Conservation (phyloP, 495 filamentous ascomycete species). For the Achaetomiella virescens region DNA sequence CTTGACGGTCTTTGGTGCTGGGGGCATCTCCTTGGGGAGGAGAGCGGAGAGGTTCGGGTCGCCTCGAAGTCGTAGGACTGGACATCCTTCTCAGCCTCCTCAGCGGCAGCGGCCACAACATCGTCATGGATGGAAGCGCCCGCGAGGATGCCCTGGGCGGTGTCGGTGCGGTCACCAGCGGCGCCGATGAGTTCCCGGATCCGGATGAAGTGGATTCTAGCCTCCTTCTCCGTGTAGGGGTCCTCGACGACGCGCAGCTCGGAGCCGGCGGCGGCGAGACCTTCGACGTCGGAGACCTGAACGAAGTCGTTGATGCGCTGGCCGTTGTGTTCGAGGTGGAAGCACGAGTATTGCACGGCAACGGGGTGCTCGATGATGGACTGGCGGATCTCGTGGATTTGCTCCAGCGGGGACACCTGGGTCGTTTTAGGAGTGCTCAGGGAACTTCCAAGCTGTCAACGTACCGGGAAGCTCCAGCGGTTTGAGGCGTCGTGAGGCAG, state of each 20-base stretch:
- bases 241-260: conserved; percentile 83
- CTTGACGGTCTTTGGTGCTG: conserved; percentile 82
- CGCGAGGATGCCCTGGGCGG: conserved; percentile 79
- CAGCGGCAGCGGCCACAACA: conserved; percentile 48
- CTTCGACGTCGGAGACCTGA: conserved; percentile 86
- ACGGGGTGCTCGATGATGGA: conserved; percentile 91
- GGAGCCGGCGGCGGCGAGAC: conserved; percentile 60
- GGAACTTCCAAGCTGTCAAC: conserved; percentile 14
- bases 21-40: conserved; percentile 55
- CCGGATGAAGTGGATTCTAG: conserved; percentile 85
- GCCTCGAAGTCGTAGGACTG: conserved; percentile 70
- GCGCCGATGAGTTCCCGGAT: conserved; percentile 90
- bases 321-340: conserved; percentile 87
- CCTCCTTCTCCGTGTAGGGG: conserved; percentile 97
- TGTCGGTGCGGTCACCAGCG: conserved; percentile 79
- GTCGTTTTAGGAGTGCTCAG: conserved; percentile 20
- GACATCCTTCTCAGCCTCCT: conserved; percentile 48
- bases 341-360: conserved; percentile 96
- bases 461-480: conserved; percentile 78
- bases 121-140: conserved; percentile 82
- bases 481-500: conserved; percentile 69
- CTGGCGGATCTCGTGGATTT: conserved; percentile 95
- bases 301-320: conserved; percentile 89
- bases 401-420: conserved; percentile 86
- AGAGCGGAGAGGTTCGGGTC: conserved; percentile 59